Conservation (phyloP, 2,329 filamentous ascomycete species). For the Exophiala sp. region DNA sequence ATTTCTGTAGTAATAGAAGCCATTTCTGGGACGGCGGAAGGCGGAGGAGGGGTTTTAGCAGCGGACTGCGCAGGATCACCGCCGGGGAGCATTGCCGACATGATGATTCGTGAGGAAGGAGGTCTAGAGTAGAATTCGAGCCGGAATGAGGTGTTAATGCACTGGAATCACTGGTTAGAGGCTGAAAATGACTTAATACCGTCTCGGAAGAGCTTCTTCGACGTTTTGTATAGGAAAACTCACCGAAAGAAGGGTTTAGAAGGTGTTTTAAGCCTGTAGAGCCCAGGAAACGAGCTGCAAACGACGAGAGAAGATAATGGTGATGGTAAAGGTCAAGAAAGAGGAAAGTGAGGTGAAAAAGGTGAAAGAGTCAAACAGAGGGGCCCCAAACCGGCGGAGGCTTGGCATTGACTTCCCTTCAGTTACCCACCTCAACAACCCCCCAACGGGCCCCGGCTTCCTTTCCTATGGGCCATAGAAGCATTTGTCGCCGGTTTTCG, state of each 20-base stretch:
- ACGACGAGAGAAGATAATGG: not conserved
- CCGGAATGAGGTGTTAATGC: no score
- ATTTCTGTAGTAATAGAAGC: not conserved
- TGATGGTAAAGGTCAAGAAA: not conserved
- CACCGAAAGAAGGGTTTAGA: not conserved
- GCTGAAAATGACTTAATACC: no score
- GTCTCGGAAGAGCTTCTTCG: not conserved
- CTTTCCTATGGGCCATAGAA: not conserved
- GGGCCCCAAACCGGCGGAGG: not conserved
- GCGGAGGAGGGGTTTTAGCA: not conserved
- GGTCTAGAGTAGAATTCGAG: not conserved
- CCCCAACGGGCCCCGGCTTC: not conserved
- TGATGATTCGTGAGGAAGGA: not conserved
- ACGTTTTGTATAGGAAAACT: not conserved
- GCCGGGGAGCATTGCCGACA: slow-evolving; percentile 1
- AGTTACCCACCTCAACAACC: not conserved
- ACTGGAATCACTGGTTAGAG: no score
- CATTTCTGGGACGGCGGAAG: not conserved
- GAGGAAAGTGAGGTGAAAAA: slow-evolving; percentile 2
- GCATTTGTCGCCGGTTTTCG: no score
- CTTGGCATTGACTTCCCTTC: slow-evolving; percentile 6
- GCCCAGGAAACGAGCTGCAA: not conserved
- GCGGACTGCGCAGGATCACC: not conserved
- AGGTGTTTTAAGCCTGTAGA: not conserved
- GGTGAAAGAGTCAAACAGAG: not conserved